phyloP scores from a whole-genome alignment of 2,329 filamentous ascomycete species.

The Gaeumannomyces tritici region DNA sequence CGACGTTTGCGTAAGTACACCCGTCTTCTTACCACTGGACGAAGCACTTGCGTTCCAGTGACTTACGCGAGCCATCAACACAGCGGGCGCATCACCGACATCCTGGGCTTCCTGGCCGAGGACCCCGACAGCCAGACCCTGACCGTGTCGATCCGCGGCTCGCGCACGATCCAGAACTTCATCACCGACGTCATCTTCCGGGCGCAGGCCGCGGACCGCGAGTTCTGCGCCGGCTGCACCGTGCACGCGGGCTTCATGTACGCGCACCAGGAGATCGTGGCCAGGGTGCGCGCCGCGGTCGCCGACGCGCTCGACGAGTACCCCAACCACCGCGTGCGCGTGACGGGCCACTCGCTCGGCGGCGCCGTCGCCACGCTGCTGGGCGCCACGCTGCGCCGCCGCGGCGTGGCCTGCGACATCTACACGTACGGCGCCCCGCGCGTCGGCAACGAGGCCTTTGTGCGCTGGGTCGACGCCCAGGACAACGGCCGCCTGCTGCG shows the following conservation, averaged over 20 bases:
- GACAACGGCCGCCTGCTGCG: slow-evolving; percentile 43
- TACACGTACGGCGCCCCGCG: slow-evolving; percentile 62
- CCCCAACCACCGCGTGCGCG: slow-evolving; percentile 42
- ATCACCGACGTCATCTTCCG: slow-evolving; percentile 42
- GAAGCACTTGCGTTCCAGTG: too few species aligned
- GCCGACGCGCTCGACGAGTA: slow-evolving; percentile 30
- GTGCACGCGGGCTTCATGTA: slow-evolving; percentile 49
- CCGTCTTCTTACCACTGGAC: not conserved
- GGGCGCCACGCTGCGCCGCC: slow-evolving; percentile 42
- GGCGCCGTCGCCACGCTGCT: slow-evolving; percentile 54
- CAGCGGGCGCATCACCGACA: slow-evolving; percentile 26
- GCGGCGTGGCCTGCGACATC: slow-evolving; percentile 39
- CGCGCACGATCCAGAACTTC: slow-evolving; percentile 49
- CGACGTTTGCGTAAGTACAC: not conserved
- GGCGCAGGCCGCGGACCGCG: slow-evolving; percentile 20
- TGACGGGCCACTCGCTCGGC: slow-evolving; percentile 61
- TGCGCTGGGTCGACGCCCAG: slow-evolving; percentile 42
- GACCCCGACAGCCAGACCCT: slow-evolving; percentile 42
- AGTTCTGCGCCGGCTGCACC: slow-evolving; percentile 34
- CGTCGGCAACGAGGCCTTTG: slow-evolving; percentile 49
- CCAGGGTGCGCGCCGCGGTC: slow-evolving; percentile 31
- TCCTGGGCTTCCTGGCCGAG: slow-evolving; percentile 40
- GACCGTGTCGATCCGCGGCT: slow-evolving; percentile 52
- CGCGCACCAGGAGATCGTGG: slow-evolving; percentile 46
- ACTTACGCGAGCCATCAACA: too few species aligned